phyloP scores from a whole-genome alignment of 345 rosid species.

The Populus tremula region DNA sequence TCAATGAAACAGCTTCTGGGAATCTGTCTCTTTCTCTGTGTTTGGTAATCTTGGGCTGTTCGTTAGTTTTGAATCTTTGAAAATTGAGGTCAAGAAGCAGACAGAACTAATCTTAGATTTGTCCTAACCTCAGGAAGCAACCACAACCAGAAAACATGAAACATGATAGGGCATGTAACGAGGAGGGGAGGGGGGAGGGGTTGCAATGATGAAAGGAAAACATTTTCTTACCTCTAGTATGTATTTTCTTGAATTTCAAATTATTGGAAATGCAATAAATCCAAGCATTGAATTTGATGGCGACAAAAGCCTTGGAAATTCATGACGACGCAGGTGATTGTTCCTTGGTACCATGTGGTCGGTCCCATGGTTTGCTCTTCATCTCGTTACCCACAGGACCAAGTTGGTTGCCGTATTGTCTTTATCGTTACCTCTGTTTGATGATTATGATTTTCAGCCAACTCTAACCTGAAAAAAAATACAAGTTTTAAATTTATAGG shows the following conservation, averaged over 20 bases:
- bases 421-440: neutral
- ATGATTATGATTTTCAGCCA: neutral
- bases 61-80: neutral
- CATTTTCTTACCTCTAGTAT: neutral
- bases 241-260: neutral
- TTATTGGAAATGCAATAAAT: neutral
- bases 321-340: slow-evolving; percentile 1
- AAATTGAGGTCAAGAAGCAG: neutral
- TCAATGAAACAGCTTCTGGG: slow-evolving; percentile 19
- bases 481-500: too few relatives aligned
- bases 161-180: slow-evolving; percentile 6
- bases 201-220: neutral
- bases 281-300: slow-evolving; percentile 2
- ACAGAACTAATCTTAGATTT: slow-evolving; percentile 6
- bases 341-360: neutral
- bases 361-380: neutral
- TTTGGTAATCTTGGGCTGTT: neutral
- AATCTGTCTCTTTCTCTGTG: neutral
- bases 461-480: neutral
- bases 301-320: slow-evolving; percentile 1
- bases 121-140: slow-evolving; percentile 19
- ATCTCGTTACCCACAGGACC: neutral
- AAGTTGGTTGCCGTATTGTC: neutral
- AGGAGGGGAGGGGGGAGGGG: neutral
- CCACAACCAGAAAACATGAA: neutral